Evolutionary conservation across 768 basidiomycete genomes (phyloP).

Genomic region (Fibroporia radiculosa): DNA sequence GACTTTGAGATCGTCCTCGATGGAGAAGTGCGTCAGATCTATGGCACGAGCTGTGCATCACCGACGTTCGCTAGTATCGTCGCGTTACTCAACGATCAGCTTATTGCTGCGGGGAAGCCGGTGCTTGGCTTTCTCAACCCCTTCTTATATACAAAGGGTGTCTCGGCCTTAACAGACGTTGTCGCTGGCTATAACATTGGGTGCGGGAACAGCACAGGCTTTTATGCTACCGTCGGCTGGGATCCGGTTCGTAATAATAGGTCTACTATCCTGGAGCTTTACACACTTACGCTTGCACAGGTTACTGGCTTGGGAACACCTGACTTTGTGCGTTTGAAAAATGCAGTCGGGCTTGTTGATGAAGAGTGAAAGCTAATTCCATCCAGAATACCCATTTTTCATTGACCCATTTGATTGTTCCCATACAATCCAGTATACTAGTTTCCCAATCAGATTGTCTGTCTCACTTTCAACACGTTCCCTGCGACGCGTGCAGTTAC

Average conservation of each 20-base stretch:
- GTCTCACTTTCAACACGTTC: too few relatives aligned
- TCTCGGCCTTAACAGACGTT: slow-evolving; percentile 25
- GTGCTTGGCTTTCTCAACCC: slow-evolving; percentile 30
- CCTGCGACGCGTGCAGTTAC: too few relatives aligned
- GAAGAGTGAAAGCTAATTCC: too few relatives aligned
- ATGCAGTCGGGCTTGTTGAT: neutral
- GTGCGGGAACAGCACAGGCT: slow-evolving; percentile 19
- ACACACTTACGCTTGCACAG: slow-evolving; percentile 16
- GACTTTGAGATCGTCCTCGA: slow-evolving; percentile 22
- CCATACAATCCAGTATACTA: too few relatives aligned
- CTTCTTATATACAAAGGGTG: slow-evolving; percentile 21
- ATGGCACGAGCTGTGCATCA: slow-evolving; percentile 26
- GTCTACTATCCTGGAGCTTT: neutral
- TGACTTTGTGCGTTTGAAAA: slow-evolving; percentile 35
- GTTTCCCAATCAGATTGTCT: too few relatives aligned
- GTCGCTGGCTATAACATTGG: slow-evolving; percentile 21
- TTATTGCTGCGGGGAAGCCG: slow-evolving; percentile 20
- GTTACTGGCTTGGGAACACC: slow-evolving; percentile 59
- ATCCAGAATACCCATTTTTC: too few relatives aligned
- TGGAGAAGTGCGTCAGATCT: slow-evolving; percentile 12
- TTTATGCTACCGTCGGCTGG: slow-evolving; percentile 22
- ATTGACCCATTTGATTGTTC: too few relatives aligned
- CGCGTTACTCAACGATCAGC: slow-evolving; percentile 27
- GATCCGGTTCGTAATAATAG: slow-evolving; percentile 20
- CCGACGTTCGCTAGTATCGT: slow-evolving; percentile 28